Evolutionary conservation across 2,329 filamentous ascomycete species (phyloP).

Genomic region (Verticillium longisporum): DNA sequence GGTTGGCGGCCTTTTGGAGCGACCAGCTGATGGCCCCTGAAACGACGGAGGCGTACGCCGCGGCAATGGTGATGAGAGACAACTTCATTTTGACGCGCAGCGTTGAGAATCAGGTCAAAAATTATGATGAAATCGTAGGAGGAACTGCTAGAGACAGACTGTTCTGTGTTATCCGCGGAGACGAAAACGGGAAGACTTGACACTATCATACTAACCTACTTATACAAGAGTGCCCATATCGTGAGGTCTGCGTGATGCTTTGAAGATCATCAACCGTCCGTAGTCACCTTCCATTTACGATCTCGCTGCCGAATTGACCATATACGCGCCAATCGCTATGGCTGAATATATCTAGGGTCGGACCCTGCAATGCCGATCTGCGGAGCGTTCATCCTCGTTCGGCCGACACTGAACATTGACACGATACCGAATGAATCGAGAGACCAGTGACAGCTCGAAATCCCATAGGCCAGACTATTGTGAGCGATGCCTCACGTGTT

Average conservation of each 20-base stretch:
- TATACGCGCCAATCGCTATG: background rate
- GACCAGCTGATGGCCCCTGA: constrained; percentile 31
- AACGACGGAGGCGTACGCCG: constrained; percentile 20
- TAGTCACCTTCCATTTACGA: background rate
- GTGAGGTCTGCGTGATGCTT: background rate
- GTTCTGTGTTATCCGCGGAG: background rate
- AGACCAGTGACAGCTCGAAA: background rate
- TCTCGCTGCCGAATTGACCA: background rate
- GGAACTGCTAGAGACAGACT: background rate
- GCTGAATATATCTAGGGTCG: background rate
- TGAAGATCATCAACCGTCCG: background rate
- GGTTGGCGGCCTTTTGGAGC: constrained; percentile 28
- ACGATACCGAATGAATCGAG: background rate
- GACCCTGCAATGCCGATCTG: background rate
- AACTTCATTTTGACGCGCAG: constrained; percentile 11
- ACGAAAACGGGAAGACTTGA: too few species aligned
- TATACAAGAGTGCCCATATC: background rate
- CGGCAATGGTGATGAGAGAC: constrained; percentile 19
- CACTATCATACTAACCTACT: background rate
- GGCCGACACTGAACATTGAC: background rate
- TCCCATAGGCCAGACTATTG: background rate
- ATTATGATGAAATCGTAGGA: background rate
- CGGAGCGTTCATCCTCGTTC: background rate
- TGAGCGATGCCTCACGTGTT: background rate
- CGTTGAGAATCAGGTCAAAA: background rate